Conservation (phyloP, 2,329 filamentous ascomycete species). For the Claviceps monticola region DNA sequence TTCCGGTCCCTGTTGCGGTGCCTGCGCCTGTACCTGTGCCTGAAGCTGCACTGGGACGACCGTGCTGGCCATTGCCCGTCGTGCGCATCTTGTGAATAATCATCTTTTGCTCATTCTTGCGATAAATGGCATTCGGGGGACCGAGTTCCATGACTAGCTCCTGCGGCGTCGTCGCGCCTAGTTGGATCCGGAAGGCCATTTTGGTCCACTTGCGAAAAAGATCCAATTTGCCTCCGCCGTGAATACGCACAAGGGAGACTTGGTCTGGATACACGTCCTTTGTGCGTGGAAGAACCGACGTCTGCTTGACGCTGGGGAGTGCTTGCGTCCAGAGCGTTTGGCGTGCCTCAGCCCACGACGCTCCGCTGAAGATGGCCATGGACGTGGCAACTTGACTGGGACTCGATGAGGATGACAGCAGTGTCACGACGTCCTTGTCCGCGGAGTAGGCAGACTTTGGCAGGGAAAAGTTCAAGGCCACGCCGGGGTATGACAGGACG, state of each 20-base stretch:
- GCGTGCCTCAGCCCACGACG: constrained; percentile 79
- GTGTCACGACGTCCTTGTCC: constrained; percentile 66
- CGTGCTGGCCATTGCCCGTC: constrained; percentile 35
- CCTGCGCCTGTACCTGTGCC: constrained; percentile 24
- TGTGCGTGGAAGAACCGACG: constrained; percentile 52
- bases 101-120: constrained; percentile 78
- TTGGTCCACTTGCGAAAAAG: constrained; percentile 58
- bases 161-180: constrained; percentile 84
- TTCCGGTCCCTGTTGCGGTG: constrained; percentile 5
- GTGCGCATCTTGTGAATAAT: constrained; percentile 62
- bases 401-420: constrained; percentile 67
- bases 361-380: constrained; percentile 83
- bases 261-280: constrained; percentile 80
- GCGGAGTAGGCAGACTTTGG: constrained; percentile 61
- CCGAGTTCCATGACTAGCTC: constrained; percentile 83
- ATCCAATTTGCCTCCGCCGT: constrained; percentile 67
- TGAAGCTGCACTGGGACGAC: constrained; percentile 25
- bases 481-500: constrained; percentile 83
- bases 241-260: constrained; percentile 64
- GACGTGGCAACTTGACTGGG: constrained; percentile 63
- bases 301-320: constrained; percentile 60
- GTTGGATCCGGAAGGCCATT: constrained; percentile 52
- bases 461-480: constrained; percentile 84
- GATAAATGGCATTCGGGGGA: constrained; percentile 85
- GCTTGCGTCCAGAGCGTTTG: constrained; percentile 61